Evolutionary conservation across 352 stramenopile species (phyloP), one percentile per base, ranked within the genome.

Genomic region (Stramenopiles sp.): DNA sequence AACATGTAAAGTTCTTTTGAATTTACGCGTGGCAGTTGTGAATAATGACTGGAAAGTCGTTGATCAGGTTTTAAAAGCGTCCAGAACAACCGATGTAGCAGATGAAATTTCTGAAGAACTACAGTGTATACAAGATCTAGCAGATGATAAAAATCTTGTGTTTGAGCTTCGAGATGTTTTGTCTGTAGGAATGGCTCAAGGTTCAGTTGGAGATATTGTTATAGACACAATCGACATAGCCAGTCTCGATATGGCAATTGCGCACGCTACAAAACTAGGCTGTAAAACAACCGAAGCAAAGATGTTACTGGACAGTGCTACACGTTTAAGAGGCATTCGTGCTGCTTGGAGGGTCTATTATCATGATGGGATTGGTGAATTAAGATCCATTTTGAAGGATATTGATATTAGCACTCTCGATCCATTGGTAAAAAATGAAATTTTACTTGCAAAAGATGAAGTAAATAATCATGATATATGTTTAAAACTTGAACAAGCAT

Each of bases 391-490:
- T 7, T 20, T 76, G 4, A 33, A 76, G 31, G 30, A 76, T 13
- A 13, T 76, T 76, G 4, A 76, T 13, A 20, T 7, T 13, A 33
- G 13, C 30, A 33, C 4, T 7, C 13, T 76, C 13, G 65, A 31
- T 33, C 65, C 65, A 13, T 13, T 76, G 30, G 30, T 33, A 76
- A 33, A 7, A 7, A 20, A 4, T 33, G 65, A 76, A 33, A 76
- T 33, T 33, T 31, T 33, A 33, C 13, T 76, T 76, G 30, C 30
- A 13, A 1, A 31, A 33, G 65, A 76, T 76, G 65, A 76, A 76
- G 65, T 76, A 7, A 76, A 76, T 33, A 76, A 76, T 76, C 13
- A 76, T 20, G 65, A 76, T 20, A 76, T 76, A 76, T 76, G 65
- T 76, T 33, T 31, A 13, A 76, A 76, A 76, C 31, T 76, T 7